phyloP scores from a whole-genome alignment of 2,329 filamentous ascomycete genomes.

The Fusarium praegraminearum region DNA sequence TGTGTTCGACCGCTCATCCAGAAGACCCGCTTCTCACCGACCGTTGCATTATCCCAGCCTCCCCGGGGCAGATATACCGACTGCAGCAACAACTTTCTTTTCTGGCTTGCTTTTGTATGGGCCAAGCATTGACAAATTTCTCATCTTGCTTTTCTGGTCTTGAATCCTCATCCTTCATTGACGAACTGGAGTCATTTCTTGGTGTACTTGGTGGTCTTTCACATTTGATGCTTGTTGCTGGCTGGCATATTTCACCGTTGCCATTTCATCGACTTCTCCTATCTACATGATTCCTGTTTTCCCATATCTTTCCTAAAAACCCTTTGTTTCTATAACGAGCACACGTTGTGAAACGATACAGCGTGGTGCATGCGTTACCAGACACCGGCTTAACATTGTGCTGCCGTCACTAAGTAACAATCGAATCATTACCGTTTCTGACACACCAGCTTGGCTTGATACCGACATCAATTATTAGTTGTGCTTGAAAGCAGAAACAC shows the following conservation, averaged over 20 bases:
- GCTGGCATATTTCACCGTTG: constrained; percentile 27
- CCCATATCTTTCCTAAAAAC: constrained; percentile 18
- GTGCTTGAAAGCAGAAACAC: constrained; percentile 18
- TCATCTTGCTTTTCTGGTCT: constrained; percentile 26
- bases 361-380: constrained; percentile 35
- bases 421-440: constrained; percentile 23
- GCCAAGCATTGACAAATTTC: constrained; percentile 32
- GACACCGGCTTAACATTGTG: constrained; percentile 25
- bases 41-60: constrained; percentile 45
- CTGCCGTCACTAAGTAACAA: constrained; percentile 27
- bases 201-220: constrained; percentile 32
- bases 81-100: constrained; percentile 27
- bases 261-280: constrained; percentile 27
- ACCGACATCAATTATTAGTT: constrained; percentile 12
- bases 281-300: constrained; percentile 32
- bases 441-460: constrained; percentile 21
- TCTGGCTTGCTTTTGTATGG: constrained; percentile 28
- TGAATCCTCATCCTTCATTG: constrained; percentile 32
- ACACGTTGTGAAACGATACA: constrained; percentile 37
- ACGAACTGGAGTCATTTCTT: constrained; percentile 32
- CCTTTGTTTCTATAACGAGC: constrained; percentile 25
- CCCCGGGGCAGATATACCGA: constrained; percentile 38
- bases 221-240: constrained; percentile 33
- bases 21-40: constrained; percentile 46
- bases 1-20: constrained; percentile 41